phyloP scores from a whole-genome alignment of 2,329 filamentous ascomycete species.

The Colletotrichum sp. region DNA sequence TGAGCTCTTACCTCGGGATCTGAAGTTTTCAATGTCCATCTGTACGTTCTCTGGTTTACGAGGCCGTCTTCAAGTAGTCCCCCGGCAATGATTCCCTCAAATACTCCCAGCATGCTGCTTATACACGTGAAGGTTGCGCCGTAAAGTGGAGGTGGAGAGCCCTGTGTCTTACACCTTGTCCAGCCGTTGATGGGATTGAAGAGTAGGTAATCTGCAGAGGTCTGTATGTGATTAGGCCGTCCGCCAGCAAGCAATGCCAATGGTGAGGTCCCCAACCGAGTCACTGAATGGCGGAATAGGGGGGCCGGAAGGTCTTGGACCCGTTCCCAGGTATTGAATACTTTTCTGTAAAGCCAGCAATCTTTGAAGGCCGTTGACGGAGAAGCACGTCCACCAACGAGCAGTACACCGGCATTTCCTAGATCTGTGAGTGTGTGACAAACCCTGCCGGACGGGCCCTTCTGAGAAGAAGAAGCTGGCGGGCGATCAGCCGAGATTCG shows the following conservation, averaged over 20 bases:
- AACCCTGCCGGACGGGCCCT: slow-evolving; percentile 58
- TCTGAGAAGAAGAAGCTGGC: slow-evolving; percentile 21
- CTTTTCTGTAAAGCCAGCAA: slow-evolving; percentile 75
- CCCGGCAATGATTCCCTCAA: slow-evolving; percentile 70
- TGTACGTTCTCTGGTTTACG: slow-evolving; percentile 66
- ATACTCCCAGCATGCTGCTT: slow-evolving; percentile 31
- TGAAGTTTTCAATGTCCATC: slow-evolving; percentile 63
- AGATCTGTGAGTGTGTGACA: slow-evolving; percentile 80
- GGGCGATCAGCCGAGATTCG: slow-evolving; percentile 9
- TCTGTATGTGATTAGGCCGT: slow-evolving; percentile 52
- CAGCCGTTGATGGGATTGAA: slow-evolving; percentile 55
- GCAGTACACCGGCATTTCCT: slow-evolving; percentile 60
- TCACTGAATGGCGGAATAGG: slow-evolving; percentile 77
- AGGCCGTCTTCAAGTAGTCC: slow-evolving; percentile 72
- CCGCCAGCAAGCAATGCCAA: slow-evolving; percentile 68
- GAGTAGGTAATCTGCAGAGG: slow-evolving; percentile 59
- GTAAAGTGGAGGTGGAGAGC: slow-evolving; percentile 44
- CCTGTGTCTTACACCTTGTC: slow-evolving; percentile 42
- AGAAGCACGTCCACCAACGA: slow-evolving; percentile 81
- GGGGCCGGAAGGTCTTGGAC: slow-evolving; percentile 71
- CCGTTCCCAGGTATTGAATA: slow-evolving; percentile 62
- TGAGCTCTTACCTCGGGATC: slow-evolving; percentile 36
- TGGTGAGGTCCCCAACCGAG: slow-evolving; percentile 53
- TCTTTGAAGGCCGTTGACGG: slow-evolving; percentile 72
- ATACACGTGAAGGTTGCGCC: slow-evolving; percentile 45